These are phyloP conservation scores for Suhomyces bokatorum DNA, from an alignment of 1,139 yeast genomes.

Conservation along the genomic window DNA sequence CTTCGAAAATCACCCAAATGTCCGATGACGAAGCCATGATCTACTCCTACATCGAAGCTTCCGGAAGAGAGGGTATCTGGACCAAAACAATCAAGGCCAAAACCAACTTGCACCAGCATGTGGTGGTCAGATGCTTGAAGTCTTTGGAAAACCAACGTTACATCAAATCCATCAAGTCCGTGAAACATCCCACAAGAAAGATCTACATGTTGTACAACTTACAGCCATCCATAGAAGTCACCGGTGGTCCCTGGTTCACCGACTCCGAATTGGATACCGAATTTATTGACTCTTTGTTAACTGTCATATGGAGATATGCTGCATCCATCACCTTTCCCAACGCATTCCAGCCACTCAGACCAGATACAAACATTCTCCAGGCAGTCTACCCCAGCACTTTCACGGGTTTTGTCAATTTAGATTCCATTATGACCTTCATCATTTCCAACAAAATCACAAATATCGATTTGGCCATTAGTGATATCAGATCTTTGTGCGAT, in stretches of 20 bases:
- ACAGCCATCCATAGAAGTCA: conserved; percentile 92
- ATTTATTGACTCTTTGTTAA: conserved; percentile 79
- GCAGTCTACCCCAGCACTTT: conserved; percentile 35
- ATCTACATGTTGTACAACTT: conserved; percentile 92
- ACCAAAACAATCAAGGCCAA: conserved; percentile 88
- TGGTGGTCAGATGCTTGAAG: conserved; percentile 83
- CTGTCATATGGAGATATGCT: conserved; percentile 86
- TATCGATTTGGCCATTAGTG: conserved; percentile 72
- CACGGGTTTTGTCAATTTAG: conserved; percentile 66
- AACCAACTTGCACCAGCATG: conserved; percentile 90
- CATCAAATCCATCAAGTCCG: conserved; percentile 88
- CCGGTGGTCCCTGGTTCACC: conserved; percentile 99
- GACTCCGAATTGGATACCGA: conserved; percentile 94
- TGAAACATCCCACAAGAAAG: conserved; percentile 93
- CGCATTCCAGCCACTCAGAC: conserved; percentile 50
- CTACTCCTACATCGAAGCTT: conserved; percentile 85
- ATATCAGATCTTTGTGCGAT: conserved; percentile 81
- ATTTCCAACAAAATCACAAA: conserved; percentile 73
- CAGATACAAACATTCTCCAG: conserved; percentile 50
- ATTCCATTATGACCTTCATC: conserved; percentile 75
- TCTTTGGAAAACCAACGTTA: conserved; percentile 78
- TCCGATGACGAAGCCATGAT: conserved; percentile 87
- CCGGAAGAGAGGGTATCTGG: conserved; percentile 97
- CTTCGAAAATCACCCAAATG: conserved; percentile 73
- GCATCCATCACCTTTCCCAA: conserved; percentile 76